phyloP scores from a whole-genome alignment of 768 basidiomycete species.

The Naematelia encephala region DNA sequence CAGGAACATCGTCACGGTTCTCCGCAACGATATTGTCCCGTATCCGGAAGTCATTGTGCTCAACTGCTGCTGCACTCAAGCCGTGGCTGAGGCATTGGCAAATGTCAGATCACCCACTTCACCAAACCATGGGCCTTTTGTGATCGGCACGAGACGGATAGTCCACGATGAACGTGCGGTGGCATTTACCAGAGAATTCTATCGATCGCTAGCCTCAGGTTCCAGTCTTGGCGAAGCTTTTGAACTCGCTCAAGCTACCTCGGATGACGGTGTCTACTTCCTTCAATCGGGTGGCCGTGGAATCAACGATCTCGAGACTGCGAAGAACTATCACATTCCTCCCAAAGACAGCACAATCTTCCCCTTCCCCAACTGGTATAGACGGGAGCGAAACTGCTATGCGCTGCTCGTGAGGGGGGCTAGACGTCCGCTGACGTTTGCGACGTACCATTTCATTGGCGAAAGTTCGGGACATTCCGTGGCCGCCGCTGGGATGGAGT shows the following conservation, averaged over 20 bases:
- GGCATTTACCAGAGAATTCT: not conserved
- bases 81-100: not conserved
- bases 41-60: not conserved
- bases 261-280: not conserved
- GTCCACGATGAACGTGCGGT: not conserved
- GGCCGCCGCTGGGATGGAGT: not conserved
- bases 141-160: not conserved
- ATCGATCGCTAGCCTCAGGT: not conserved
- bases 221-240: not conserved
- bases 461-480: not conserved
- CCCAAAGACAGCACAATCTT: not conserved
- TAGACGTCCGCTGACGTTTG: not conserved
- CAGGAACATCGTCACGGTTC: not conserved
- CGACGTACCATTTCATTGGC: not conserved
- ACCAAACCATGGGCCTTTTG: not conserved
- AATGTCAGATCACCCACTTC: not conserved
- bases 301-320: not conserved
- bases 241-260: not conserved
- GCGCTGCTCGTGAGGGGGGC: not conserved
- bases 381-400: not conserved
- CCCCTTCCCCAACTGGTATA: not conserved
- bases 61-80: not conserved
- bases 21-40: not conserved
- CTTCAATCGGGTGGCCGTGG: not conserved
- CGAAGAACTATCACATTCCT: not conserved